Conservation (phyloP, 176 grass and related monocot genomes). For the Themeda triandra region DNA sequence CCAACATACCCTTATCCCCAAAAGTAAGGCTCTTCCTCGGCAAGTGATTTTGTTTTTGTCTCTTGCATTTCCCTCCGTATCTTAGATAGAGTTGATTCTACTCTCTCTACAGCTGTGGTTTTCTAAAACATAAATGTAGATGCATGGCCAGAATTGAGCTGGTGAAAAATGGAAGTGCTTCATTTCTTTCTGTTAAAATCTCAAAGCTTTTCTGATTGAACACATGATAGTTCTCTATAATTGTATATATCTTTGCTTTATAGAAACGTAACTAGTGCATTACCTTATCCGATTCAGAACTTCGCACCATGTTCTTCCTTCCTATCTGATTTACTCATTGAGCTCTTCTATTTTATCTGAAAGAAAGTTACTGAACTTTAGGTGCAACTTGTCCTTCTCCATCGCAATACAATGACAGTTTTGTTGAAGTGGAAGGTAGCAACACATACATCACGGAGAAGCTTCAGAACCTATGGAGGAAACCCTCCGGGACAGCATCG, state of each 20-base stretch:
- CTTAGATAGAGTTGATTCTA: background rate
- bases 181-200: too few species aligned
- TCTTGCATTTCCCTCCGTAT: background rate
- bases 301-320: background rate
- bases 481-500: conserved; percentile 27
- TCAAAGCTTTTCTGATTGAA: background rate
- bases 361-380: background rate
- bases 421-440: conserved; percentile 19
- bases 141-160: too few species aligned
- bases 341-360: background rate
- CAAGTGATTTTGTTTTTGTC: background rate
- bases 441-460: background rate
- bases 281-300: background rate
- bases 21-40: conserved; percentile 10
- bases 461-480: conserved; percentile 28
- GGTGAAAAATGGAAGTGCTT: too few species aligned
- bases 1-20: conserved; percentile 17
- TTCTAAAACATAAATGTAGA: too few species aligned
- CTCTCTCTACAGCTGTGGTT: background rate
- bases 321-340: background rate
- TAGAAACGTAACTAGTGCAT: background rate
- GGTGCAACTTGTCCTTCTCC: background rate
- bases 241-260: too few species aligned
- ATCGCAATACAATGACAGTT: background rate
- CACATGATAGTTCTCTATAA: background rate